Evolutionary conservation across 768 basidiomycete species (phyloP).

Genomic region (Tulasnella sp.): DNA sequence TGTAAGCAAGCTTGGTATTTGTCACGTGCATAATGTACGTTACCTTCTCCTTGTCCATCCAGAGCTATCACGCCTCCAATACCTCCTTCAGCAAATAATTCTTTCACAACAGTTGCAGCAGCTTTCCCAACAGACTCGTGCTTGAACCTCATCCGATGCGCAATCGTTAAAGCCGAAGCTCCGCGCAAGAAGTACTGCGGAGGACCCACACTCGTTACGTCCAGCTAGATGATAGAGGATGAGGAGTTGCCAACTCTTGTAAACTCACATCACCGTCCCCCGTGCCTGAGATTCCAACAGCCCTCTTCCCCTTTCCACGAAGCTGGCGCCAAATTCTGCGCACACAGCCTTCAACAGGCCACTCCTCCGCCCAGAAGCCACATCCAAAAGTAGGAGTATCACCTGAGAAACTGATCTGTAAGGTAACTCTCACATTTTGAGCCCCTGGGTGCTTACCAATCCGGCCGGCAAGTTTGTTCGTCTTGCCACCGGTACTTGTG

Average conservation of each 20-base stretch:
- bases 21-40: slow-evolving; percentile 17
- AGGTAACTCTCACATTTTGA: not conserved
- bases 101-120: slow-evolving; percentile 42
- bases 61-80: slow-evolving; percentile 66
- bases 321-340: slow-evolving; percentile 34
- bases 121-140: slow-evolving; percentile 48
- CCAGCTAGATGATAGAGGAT: no score
- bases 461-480: slow-evolving; percentile 73
- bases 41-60: slow-evolving; percentile 59
- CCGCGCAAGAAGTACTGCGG: slow-evolving; percentile 71
- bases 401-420: slow-evolving; percentile 22
- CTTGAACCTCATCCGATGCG: slow-evolving; percentile 50
- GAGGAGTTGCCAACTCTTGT: no score
- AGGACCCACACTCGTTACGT: no score
- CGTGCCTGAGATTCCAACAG: slow-evolving; percentile 71
- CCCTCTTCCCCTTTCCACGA: slow-evolving; percentile 28
- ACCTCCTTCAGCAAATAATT: slow-evolving; percentile 48
- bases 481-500: slow-evolving; percentile 73
- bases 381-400: slow-evolving; percentile 70
- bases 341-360: slow-evolving; percentile 33
- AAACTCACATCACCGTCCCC: slow-evolving; percentile 69
- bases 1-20: not conserved
- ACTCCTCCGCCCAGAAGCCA: slow-evolving; percentile 81
- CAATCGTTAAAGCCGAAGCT: slow-evolving; percentile 54
- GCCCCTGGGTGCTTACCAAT: slow-evolving; percentile 30